Base-by-base conservation (phyloP, 2,329 filamentous ascomycete species). In the Akanthomyces muscarius region DNA sequence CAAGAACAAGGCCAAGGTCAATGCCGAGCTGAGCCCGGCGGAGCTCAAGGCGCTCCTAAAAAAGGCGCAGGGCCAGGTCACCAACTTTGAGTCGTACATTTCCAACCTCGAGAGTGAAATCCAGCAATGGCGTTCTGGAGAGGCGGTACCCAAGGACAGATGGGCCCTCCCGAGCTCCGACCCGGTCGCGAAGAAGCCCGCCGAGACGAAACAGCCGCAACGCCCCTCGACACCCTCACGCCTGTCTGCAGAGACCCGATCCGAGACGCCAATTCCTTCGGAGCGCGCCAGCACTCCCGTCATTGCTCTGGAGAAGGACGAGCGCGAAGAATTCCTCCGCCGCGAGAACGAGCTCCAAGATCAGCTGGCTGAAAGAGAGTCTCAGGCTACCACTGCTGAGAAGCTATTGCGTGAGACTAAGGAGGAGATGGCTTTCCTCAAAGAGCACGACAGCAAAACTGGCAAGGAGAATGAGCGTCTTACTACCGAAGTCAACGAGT, bases 1-100 rank as follows among this genome's bases (percentile, higher is more conserved):
- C 81, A 97, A 98, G 89, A 98, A 98, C 82, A 98, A 98, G 84
- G 95, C 95, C 77, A 99, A 98, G 89, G 90, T 99, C 84, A 99
- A 99, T 74, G 93, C 94, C 52, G 95, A 99, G 77, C 86, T 99
- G 71, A 98, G 94, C 71, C 95, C 95, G 52, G 87, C 92, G 14
- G 95, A 99, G 77, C 87, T 99, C 81, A 99, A 98, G 79, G 84
- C 88, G 56, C 84, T 97, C 71, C 87, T 99, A 74, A 93, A 91
- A 78, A 97, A 97, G 77, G 92, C 92, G 16, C 93, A 97, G 76
- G 87, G 85, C 59, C 93, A 97, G 74, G 89, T 95, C 68, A 91
- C 90, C 25, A 93, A 87, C 18, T 98, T 96, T 75, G 91, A 97
- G 73, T 86, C 81, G 64, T 98, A 98, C 72, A 90, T 98, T 65